Evolutionary conservation across 495 filamentous ascomycete species (phyloP), one percentile per base, ranked within the genome.

Genomic region (Pyronema domesticum): DNA sequence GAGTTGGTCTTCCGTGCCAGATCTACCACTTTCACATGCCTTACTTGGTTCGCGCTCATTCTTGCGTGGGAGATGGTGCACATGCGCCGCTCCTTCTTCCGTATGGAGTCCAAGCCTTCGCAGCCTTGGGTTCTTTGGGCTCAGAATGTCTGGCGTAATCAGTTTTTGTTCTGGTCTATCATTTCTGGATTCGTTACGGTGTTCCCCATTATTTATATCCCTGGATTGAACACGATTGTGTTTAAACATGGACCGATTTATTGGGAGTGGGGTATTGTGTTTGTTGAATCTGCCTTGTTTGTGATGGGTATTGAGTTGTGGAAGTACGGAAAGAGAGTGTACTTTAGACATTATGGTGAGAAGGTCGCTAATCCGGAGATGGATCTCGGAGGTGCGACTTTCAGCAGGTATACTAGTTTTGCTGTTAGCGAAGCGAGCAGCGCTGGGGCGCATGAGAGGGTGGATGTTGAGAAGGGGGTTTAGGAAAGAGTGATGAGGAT

Each of bases 21-120:
- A 11, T 81, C 83, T 0, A 81, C 86, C 34, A 79, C 80, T 7
- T 93, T 88, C 58, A 82, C 79, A 13, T 81, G 80, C 45, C 72
- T 86, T 53, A 86, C 83, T 3, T 85, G 81, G 80, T 81, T 83
- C 57, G 78, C 81, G 2, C 73, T 85, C 11, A 81, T 85, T 68
- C 71, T 82, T 19, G 82, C 82, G 3, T 84, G 82, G 81, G 80
- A 84, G 64, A 80, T 82, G 73, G 73, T 83, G 33, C 69, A 82
- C 58, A 71, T 83, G 59, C 79, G 80, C 3, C 76, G 77, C 44
- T 77, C 73, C 50, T 79, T 86, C 66, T 86, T 85, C 72, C 68
- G 71, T 50, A 81, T 82, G 77, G 74, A 79, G 57, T 74, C 79
- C 6, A 70, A 67, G 36, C 74, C 71, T 45, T 73, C 70, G 57